phyloP scores from a whole-genome alignment of 2,329 filamentous ascomycete genomes.

The Exophiala aquamarina region DNA sequence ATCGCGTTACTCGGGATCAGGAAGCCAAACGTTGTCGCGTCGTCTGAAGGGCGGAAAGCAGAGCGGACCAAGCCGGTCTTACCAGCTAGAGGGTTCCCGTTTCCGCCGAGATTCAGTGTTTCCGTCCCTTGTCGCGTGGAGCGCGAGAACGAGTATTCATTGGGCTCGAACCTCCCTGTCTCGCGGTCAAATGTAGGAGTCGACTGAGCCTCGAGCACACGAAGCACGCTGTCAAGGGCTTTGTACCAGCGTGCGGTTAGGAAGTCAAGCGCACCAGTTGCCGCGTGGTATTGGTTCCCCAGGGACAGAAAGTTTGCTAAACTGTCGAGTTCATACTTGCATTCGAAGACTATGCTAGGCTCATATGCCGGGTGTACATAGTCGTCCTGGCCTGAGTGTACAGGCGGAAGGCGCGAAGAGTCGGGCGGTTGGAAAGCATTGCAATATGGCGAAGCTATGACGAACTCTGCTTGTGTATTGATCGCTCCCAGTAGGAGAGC shows the following conservation, averaged over 20 bases:
- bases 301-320: slow-evolving; percentile 87
- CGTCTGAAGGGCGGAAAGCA: slow-evolving; percentile 91
- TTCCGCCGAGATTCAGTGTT: slow-evolving; percentile 76
- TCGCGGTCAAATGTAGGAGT: slow-evolving; percentile 73
- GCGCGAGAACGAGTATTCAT: slow-evolving; percentile 86
- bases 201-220: slow-evolving; percentile 75
- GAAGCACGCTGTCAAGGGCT: slow-evolving; percentile 72
- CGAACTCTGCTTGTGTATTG: slow-evolving; percentile 92
- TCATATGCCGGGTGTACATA: slow-evolving; percentile 84
- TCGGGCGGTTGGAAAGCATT: slow-evolving; percentile 97
- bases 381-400: slow-evolving; percentile 79
- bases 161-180: slow-evolving; percentile 64
- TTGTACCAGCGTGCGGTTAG: slow-evolving; percentile 74
- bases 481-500: slow-evolving; percentile 87
- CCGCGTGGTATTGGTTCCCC: slow-evolving; percentile 79
- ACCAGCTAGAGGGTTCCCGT: slow-evolving; percentile 86
- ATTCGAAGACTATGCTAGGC: slow-evolving; percentile 84
- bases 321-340: slow-evolving; percentile 98
- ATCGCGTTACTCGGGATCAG: slow-evolving; percentile 95
- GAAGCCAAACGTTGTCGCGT: slow-evolving; percentile 90
- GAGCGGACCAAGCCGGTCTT: slow-evolving; percentile 85
- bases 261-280: slow-evolving; percentile 76
- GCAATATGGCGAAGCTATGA: slow-evolving; percentile 93
- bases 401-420: slow-evolving; percentile 70
- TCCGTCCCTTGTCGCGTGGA: slow-evolving; percentile 81